Percentiles rank a stretch among this genome's conserved stretches.
Evolutionary conservation across 129 eudicot species (phyloP).

Genomic region (Flaveria linearis): DNA sequence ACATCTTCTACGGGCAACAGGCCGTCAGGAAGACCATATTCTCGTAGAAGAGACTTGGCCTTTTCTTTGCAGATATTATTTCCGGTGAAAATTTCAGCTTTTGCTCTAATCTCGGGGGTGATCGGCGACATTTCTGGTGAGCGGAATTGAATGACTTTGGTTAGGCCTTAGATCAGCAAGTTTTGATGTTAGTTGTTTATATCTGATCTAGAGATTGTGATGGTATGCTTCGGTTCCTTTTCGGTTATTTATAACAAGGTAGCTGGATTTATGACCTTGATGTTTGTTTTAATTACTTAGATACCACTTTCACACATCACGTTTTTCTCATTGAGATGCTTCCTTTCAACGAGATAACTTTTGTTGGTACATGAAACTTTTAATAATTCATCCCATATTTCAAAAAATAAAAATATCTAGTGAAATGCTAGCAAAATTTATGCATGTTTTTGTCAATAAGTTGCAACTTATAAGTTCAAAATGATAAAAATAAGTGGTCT

Average conservation of each 20-base stretch:
- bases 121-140: constrained; percentile 44
- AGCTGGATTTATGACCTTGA: background rate
- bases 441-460: too few relatives aligned
- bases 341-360: background rate
- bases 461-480: too few relatives aligned
- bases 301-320: constrained; percentile 9
- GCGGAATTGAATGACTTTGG: background rate
- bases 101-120: constrained; percentile 52
- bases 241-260: constrained; percentile 2
- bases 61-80: constrained; percentile 44
- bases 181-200: background rate
- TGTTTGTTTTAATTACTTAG: constrained; percentile 5
- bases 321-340: background rate
- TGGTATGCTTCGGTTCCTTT: background rate
- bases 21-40: constrained; percentile 60
- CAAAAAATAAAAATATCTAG: too few relatives aligned
- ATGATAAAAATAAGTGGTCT: too few relatives aligned
- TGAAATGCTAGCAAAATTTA: too few relatives aligned
- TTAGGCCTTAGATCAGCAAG: background rate
- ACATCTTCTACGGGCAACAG: constrained; percentile 54
- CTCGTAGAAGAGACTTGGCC: constrained; percentile 40
- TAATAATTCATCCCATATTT: too few relatives aligned
- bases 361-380: too few relatives aligned
- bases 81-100: constrained; percentile 48
- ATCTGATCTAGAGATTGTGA: background rate